Evolutionary conservation across 2,329 filamentous ascomycete species (phyloP).

Genomic region (Endothia cerciana): DNA sequence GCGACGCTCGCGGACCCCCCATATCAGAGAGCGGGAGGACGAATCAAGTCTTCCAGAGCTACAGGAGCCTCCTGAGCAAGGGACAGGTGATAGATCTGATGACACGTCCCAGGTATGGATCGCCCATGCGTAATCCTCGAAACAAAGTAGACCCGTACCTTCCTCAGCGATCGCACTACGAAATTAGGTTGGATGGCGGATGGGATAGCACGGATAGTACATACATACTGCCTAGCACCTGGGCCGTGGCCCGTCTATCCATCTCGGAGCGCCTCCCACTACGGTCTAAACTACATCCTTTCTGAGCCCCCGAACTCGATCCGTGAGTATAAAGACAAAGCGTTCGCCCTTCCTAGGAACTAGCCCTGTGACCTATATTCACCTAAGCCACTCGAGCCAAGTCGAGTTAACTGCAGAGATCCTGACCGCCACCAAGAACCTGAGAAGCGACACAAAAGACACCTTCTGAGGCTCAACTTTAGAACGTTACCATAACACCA

Average conservation of each 20-base stretch:
- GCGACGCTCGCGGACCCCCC: background rate
- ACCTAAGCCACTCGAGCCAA: conserved; percentile 3
- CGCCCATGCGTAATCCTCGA: too few species aligned
- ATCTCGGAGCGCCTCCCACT: background rate
- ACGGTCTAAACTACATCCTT: conserved; percentile 12
- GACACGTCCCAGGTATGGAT: too few species aligned
- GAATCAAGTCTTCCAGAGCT: background rate
- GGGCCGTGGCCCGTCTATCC: background rate
- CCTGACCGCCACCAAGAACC: background rate
- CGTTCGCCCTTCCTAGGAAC: background rate
- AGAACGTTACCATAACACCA: conserved; percentile 8
- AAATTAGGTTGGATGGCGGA: too few species aligned
- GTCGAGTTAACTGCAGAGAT: background rate
- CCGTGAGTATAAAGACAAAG: conserved; percentile 23
- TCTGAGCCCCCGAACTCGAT: conserved; percentile 15
- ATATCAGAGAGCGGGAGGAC: background rate
- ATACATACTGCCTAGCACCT: background rate
- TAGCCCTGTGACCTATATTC: background rate
- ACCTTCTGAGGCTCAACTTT: background rate
- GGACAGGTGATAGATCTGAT: too few species aligned
- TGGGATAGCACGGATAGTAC: background rate
- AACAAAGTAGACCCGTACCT: background rate
- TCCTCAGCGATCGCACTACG: background rate
- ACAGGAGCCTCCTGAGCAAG: too few species aligned
- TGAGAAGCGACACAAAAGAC: background rate